Evolutionary conservation across 208 protist genomes (phyloP).

Genomic region (Tritrichomonas musculus): DNA sequence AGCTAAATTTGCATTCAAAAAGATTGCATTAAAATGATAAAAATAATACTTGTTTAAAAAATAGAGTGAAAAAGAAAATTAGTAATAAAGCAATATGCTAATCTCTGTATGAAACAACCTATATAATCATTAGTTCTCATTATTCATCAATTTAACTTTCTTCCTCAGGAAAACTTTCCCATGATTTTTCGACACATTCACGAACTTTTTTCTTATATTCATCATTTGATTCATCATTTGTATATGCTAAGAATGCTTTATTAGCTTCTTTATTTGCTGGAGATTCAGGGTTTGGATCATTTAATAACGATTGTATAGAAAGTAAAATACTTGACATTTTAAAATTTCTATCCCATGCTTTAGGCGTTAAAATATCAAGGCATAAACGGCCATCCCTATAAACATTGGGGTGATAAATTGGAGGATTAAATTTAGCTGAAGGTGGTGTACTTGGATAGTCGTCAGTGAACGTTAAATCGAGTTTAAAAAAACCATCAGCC

Average conservation of each 20-base stretch:
- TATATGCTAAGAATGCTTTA: not conserved
- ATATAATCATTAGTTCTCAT: too few relatives aligned
- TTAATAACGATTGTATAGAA: conserved; percentile 12
- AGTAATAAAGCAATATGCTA: too few relatives aligned
- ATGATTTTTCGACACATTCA: not conserved
- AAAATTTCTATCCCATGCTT: not conserved
- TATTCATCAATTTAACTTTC: too few relatives aligned
- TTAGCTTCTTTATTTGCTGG: not conserved
- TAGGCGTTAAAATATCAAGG: not conserved
- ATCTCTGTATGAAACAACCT: too few relatives aligned
- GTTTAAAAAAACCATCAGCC: conserved; percentile 53
- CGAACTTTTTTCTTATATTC: not conserved
- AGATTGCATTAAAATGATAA: too few relatives aligned
- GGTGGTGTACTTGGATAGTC: conserved; percentile 60
- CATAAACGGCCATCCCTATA: not conserved
- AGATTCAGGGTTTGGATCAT: conserved; percentile 28
- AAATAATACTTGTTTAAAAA: too few relatives aligned
- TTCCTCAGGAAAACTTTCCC: too few relatives aligned
- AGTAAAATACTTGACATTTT: not conserved
- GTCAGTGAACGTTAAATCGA: conserved; percentile 53
- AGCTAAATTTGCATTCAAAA: too few relatives aligned
- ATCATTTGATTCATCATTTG: not conserved
- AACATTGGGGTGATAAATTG: conserved; percentile 31
- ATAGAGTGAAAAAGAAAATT: too few relatives aligned
- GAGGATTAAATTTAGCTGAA: conserved; percentile 39